Percentiles rank a stretch among this genome's conserved stretches.
These are phyloP conservation scores for Globisporangium uncinulatum DNA, from an alignment of 352 stramenopile genomes.

Conservation along the genomic window DNA sequence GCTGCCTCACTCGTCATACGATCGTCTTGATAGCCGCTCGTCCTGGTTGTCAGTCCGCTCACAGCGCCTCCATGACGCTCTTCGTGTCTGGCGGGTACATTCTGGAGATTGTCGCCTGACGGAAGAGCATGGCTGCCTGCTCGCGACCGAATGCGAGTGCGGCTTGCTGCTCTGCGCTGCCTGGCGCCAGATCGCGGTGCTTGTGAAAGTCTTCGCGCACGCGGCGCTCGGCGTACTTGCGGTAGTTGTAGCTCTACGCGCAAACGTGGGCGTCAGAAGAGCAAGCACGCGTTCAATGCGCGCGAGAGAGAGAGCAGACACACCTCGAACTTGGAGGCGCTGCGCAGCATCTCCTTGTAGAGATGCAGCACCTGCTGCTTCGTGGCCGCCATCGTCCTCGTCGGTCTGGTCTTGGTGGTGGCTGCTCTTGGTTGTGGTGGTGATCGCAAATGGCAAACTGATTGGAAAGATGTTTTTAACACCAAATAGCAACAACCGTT, in stretches of 20 bases:
- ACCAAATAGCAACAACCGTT: background rate
- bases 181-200: constrained; percentile 39
- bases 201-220: constrained; percentile 74
- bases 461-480: background rate
- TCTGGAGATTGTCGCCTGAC: constrained; percentile 59
- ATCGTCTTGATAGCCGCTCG: too few species aligned
- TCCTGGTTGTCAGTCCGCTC: background rate
- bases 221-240: constrained; percentile 54
- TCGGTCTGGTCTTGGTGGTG: background rate
- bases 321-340: constrained; percentile 47
- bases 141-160: constrained; percentile 34
- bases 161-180: constrained; percentile 46
- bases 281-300: too few species aligned
- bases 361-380: constrained; percentile 40
- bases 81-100: constrained; percentile 56
- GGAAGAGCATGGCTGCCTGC: constrained; percentile 50
- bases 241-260: constrained; percentile 68
- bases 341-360: constrained; percentile 56
- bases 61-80: constrained; percentile 60
- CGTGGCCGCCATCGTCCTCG: constrained; percentile 19
- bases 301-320: background rate
- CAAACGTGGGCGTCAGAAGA: background rate
- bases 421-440: background rate
- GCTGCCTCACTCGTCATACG: too few species aligned
- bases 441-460: background rate